Evolutionary conservation across 1,284 basidiomycete genomes (phyloP), one percentile per base, ranked within the genome.

Genomic region (Peniophora sp.): DNA sequence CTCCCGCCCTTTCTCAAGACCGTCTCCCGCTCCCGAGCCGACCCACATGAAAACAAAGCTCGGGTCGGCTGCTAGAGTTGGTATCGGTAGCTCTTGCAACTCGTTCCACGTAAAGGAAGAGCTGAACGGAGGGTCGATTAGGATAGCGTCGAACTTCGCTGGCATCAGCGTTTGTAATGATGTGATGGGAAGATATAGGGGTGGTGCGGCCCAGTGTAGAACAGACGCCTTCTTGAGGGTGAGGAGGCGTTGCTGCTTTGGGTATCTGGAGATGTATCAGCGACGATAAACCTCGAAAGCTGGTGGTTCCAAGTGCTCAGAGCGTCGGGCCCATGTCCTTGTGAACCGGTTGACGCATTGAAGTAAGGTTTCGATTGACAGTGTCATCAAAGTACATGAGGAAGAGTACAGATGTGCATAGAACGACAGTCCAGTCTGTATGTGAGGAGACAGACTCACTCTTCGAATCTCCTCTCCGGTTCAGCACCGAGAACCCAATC

Each of bases 1-100:
- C 63, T 98, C 96, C 36, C 96, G 75, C 0, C 97, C 96, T 32
- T 87, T 77, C 66, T 99, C 97, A 6, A 99, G 75, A 0, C 94
- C 97, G 47, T 94, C 92, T 2, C 85, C 85, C 14, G 89, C 86
- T 1, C 93, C 94, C 52, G 83, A 86, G 2, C 96, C 97, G 1
- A 98, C 94, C 96, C 97, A 99, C 49, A 99, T 74, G 63, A 97
- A 96, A 12, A 99, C 78, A 58, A 97, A 99, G 34, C 88, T 87
- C 0, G 93, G 94, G 59, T 96, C 95, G 0, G 92, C 87, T 0
- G 92, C 88, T 18, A 98, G 76, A 32, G 81, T 74, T 0, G 93
- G 86, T 45, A 98, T 77, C 0, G 93, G 93, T 1, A 97, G 71
- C 12, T 83, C 79, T 48, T 89, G 84, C 2, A 95, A 79, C 47